Evolutionary conservation across 2,329 filamentous ascomycete genomes (phyloP).

Genomic region (Nothopassalora personata): DNA sequence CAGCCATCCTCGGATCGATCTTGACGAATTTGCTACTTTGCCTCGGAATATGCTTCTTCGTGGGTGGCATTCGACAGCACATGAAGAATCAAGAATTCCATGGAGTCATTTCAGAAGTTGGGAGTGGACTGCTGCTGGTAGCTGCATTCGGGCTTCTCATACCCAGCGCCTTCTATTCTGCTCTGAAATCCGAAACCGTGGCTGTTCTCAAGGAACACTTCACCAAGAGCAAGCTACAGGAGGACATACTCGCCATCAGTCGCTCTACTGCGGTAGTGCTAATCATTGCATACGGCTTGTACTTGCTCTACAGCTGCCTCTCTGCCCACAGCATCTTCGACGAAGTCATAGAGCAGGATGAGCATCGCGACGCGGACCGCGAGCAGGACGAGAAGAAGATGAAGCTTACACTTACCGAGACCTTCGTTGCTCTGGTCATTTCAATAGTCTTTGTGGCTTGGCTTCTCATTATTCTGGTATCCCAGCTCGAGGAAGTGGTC

Average conservation of each 20-base stretch:
- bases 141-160: slow-evolving; percentile 54
- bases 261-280: slow-evolving; percentile 66
- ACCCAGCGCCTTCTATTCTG: slow-evolving; percentile 50
- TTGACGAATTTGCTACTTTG: slow-evolving; percentile 76
- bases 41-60: slow-evolving; percentile 66
- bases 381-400: slow-evolving; percentile 54
- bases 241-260: slow-evolving; percentile 59
- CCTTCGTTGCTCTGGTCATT: slow-evolving; percentile 58
- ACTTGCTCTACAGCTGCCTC: slow-evolving; percentile 65
- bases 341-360: slow-evolving; percentile 65
- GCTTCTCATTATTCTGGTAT: slow-evolving; percentile 69
- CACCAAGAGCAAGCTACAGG: slow-evolving; percentile 38
- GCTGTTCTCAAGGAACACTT: slow-evolving; percentile 28
- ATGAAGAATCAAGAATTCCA: slow-evolving; percentile 60
- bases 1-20: slow-evolving; percentile 78
- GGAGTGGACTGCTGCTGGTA: slow-evolving; percentile 68
- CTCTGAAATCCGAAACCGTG: slow-evolving; percentile 18
- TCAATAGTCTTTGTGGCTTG: slow-evolving; percentile 65
- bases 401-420: slow-evolving; percentile 71
- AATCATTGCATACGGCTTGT: slow-evolving; percentile 58
- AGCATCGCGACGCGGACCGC: slow-evolving; percentile 59
- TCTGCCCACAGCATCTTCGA: slow-evolving; percentile 75
- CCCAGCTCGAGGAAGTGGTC: slow-evolving; percentile 59
- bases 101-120: slow-evolving; percentile 70
- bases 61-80: slow-evolving; percentile 62